phyloP scores from a whole-genome alignment of 305 asterid genomes.

The Withania somnifera region DNA sequence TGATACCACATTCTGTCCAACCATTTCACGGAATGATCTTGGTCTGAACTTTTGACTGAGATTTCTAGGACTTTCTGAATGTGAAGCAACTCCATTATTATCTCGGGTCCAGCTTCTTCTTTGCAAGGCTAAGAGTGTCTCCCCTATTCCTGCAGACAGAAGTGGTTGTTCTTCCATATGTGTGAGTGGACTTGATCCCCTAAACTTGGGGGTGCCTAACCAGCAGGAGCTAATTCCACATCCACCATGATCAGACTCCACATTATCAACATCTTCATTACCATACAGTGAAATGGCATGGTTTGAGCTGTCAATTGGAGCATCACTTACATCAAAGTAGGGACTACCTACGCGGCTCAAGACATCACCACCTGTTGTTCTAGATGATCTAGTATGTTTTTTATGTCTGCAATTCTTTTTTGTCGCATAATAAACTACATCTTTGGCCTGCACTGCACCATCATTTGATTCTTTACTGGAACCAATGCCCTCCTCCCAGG shows the following conservation, averaged over 20 bases:
- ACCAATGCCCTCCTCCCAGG: slow-evolving; percentile 27
- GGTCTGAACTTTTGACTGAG: slow-evolving; percentile 59
- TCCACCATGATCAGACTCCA: slow-evolving; percentile 48
- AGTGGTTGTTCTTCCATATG: slow-evolving; percentile 48
- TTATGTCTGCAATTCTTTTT: slow-evolving; percentile 14
- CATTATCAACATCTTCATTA: slow-evolving; percentile 35
- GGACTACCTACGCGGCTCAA: slow-evolving; percentile 41
- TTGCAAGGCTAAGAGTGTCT: slow-evolving; percentile 4
- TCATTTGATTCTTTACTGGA: slow-evolving; percentile 48
- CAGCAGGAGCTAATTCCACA: slow-evolving; percentile 73
- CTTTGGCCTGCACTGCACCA: slow-evolving; percentile 15
- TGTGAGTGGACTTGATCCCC: slow-evolving; percentile 26
- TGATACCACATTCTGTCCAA: slow-evolving; percentile 50
- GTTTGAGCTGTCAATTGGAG: slow-evolving; percentile 18
- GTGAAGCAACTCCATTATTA: slow-evolving; percentile 18
- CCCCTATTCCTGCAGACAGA: slow-evolving; percentile 22
- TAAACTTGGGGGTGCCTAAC: slow-evolving; percentile 41
- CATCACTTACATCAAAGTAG: slow-evolving; percentile 21
- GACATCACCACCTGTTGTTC: slow-evolving; percentile 26
- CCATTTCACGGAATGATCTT: slow-evolving; percentile 53
- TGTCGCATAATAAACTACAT: slow-evolving; percentile 11
- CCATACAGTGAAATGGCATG: slow-evolving; percentile 20
- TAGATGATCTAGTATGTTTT: slow-evolving; percentile 21
- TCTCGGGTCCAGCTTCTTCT: slow-evolving; percentile 17
- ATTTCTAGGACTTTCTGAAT: slow-evolving; percentile 41